Conservation (phyloP, 192 early-diverging fungal genomes). For the Coemansia sp. region DNA sequence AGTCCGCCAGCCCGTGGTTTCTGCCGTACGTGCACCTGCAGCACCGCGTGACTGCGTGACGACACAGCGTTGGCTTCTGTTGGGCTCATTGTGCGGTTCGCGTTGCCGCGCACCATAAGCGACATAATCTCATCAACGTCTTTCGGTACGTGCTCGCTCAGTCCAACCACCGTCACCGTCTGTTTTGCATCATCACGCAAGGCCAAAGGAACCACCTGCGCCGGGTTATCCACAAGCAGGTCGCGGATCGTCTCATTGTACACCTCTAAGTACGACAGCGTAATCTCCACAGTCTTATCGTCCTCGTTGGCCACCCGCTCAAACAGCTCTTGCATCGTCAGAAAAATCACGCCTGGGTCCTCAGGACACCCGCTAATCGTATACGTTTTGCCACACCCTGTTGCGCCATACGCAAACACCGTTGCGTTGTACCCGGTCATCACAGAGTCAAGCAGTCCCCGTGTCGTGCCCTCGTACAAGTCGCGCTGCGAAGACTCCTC, state of each 20-base stretch:
- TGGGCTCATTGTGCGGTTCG: conserved; percentile 72
- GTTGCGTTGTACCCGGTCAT: conserved; percentile 83
- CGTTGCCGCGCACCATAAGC: conserved; percentile 60
- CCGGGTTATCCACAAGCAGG: conserved; percentile 59
- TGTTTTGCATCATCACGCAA: conserved; percentile 72
- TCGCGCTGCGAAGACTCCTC: conserved; percentile 70
- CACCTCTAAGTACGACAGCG: conserved; percentile 91
- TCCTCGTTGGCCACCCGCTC: conserved; percentile 38
- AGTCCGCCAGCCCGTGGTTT: conserved; percentile 39
- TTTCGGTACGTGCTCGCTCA: conserved; percentile 63
- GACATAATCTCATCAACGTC: conserved; percentile 58
- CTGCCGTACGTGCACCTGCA: conserved; percentile 62
- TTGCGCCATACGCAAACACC: conserved; percentile 86
- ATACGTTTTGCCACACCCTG: conserved; percentile 86
- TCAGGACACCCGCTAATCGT: conserved; percentile 70
- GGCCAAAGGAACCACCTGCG: conserved; percentile 48
- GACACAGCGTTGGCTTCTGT: conserved; percentile 73
- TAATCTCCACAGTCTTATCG: conserved; percentile 64
- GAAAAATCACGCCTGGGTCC: conserved; percentile 69
- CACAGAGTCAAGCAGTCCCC: conserved; percentile 66
- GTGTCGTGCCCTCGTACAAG: conserved; percentile 69
- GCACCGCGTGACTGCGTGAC: conserved; percentile 78
- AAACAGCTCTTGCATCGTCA: conserved; percentile 68
- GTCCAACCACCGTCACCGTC: conserved; percentile 70
- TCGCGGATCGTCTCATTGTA: conserved; percentile 96